phyloP scores from a whole-genome alignment of 2,329 filamentous ascomycete species.

The Botrytis elliptica region DNA sequence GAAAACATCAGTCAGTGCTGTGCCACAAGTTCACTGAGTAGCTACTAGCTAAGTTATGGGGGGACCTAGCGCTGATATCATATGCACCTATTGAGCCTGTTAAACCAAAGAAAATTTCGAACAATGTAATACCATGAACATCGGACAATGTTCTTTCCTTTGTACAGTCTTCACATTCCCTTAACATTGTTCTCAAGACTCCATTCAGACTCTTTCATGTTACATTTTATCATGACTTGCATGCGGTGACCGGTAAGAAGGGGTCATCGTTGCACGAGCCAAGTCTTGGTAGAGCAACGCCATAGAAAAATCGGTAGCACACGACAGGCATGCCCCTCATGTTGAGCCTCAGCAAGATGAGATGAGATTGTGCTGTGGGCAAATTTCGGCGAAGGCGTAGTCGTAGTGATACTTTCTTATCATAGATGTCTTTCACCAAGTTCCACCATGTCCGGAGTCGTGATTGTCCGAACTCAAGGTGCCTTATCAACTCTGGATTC shows the following conservation, averaged over 20 bases:
- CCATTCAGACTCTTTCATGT: not conserved
- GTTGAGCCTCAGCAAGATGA: not conserved
- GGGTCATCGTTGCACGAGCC: slow-evolving; percentile 1
- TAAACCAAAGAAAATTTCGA: not conserved
- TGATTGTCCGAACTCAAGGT: not conserved
- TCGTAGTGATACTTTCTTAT: not conserved
- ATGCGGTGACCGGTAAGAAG: not conserved
- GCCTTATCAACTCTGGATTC: not conserved
- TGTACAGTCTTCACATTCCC: not conserved
- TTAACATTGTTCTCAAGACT: slow-evolving; percentile 2
- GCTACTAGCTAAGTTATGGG: not conserved
- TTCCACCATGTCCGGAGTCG: not conserved
- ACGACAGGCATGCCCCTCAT: not conserved
- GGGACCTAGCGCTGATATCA: not conserved
- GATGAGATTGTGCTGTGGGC: not conserved
- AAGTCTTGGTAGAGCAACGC: not conserved
- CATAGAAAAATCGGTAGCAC: not conserved
- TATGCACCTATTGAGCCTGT: not conserved
- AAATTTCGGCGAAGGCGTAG: no score
- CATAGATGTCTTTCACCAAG: not conserved
- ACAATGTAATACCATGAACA: not conserved
- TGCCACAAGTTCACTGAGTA: not conserved
- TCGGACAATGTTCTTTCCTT: not conserved
- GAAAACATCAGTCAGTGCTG: not conserved
- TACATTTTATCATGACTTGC: not conserved